phyloP scores from a whole-genome alignment of 345 rosid genomes.

The Dovyalis caffra region DNA sequence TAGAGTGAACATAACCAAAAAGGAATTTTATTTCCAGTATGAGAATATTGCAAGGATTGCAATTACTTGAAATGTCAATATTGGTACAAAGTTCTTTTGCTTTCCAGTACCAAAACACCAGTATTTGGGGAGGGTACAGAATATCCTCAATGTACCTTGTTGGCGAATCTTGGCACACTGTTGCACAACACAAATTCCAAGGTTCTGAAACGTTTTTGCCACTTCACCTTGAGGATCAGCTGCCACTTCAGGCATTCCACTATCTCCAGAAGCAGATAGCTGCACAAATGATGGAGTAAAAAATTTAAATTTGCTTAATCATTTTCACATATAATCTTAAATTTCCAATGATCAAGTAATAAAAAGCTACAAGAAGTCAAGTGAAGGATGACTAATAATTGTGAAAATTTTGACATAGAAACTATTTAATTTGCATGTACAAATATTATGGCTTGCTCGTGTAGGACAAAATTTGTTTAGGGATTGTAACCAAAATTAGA shows the following conservation, averaged over 20 bases:
- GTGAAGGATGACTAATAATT: not conserved
- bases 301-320: not conserved
- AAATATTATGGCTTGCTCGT: not conserved
- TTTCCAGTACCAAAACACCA: not conserved
- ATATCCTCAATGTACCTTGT: slow-evolving; percentile 54
- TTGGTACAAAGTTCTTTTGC: not conserved
- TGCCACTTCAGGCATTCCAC: slow-evolving; percentile 87
- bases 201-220: slow-evolving; percentile 75
- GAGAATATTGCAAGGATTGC: not conserved
- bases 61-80: not conserved
- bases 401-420: not conserved
- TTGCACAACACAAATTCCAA: slow-evolving; percentile 88
- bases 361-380: too few species aligned
- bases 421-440: slow-evolving; percentile 1
- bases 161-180: slow-evolving; percentile 97
- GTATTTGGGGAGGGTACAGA: too few species aligned
- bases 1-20: slow-evolving; percentile 22
- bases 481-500: not conserved
- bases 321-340: slow-evolving; percentile 1
- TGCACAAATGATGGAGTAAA: slow-evolving; percentile 22
- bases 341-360: too few species aligned
- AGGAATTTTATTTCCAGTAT: slow-evolving; percentile 1
- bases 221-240: slow-evolving; percentile 92
- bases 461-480: not conserved
- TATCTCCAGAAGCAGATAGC: slow-evolving; percentile 96